Evolutionary conservation across 805 yeast species (phyloP), one percentile per base, ranked within the genome.

Genomic region (Komagataella mondaviorum): DNA sequence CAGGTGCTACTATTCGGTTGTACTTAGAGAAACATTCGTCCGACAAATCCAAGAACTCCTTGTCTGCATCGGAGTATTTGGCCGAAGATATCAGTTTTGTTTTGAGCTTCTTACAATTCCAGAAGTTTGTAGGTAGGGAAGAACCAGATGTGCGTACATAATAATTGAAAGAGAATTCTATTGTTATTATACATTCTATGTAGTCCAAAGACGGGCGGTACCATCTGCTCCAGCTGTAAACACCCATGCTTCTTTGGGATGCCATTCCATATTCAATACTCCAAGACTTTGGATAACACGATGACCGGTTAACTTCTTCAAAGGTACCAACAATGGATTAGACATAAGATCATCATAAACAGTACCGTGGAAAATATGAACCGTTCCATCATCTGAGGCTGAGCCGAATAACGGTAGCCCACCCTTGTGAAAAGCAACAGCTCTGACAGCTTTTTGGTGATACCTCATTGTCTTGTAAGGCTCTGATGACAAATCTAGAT

Each of bases 181-280:
- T 46, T 18, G 16, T 45, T 45, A 45, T 45, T 17, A 14, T 17
- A n/a, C 47, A 48, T 39, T 48, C 44, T 69, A 85, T 16, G 96
- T 87, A 23, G 99, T 93, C 99, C 99, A 93, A 61, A 93, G 71
- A 62, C 96, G 81, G 5, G 97, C 98, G 46, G 88, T 81, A 54
- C 95, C 88, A 68, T 93, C 99, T 20, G 98, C 98, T 60, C 98
- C 99, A 8, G 96, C 88, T 63, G 93, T 83, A 66, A 93, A 89
- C 63, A 93, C 74, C 99, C 99, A 93, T 0, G 99, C 96, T 70
- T 93, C 98, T 60, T 83, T 81, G 57, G 98, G 98, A 74, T 93
- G 99, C 99, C 99, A 93, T 49, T 79, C 78, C 49, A 85, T 78
- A 62, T 82, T 85, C 62, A 93, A 73, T 14, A 93, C 95, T 63